A percentile compares a stretch with the other conserved stretches of the same genome.
Conservation (phyloP, 495 filamentous ascomycete genomes). For the Penicillium waksmanii region DNA sequence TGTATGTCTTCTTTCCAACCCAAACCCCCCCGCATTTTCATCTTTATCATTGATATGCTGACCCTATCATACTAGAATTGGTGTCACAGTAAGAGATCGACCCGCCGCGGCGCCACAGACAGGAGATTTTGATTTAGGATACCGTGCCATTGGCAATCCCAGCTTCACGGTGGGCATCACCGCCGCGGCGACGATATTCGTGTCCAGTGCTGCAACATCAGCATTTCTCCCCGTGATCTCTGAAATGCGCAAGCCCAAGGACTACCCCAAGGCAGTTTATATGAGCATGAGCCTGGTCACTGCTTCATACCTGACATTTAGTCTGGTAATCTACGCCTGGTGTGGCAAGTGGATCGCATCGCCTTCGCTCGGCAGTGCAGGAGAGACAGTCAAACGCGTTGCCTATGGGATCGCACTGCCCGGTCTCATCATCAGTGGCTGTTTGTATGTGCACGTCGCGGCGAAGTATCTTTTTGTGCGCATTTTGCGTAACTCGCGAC, state of each 20-base stretch:
- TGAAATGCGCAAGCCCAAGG: conserved; percentile 70
- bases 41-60: conserved; percentile 1
- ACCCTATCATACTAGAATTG: conserved; percentile 31
- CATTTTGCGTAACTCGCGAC: conserved; percentile 54
- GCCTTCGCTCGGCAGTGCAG: conserved; percentile 72
- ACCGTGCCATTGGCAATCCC: conserved; percentile 32
- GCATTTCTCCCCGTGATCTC: conserved; percentile 75
- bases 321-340: conserved; percentile 66
- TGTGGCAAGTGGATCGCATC: conserved; percentile 67
- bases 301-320: conserved; percentile 59
- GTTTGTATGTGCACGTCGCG: conserved; percentile 66
- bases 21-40: background rate
- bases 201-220: conserved; percentile 59
- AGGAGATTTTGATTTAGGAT: conserved; percentile 53
- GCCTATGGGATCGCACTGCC: conserved; percentile 78
- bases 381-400: conserved; percentile 61
- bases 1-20: conserved; percentile 29
- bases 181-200: conserved; percentile 45
- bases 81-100: conserved; percentile 44
- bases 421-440: conserved; percentile 55
- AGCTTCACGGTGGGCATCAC: conserved; percentile 45
- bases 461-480: conserved; percentile 69
- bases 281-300: conserved; percentile 65
- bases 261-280: conserved; percentile 67
- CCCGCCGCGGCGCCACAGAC: conserved; percentile 42